Conservation (phyloP, 2,329 filamentous ascomycete genomes). For the Ophiostoma quercus region DNA sequence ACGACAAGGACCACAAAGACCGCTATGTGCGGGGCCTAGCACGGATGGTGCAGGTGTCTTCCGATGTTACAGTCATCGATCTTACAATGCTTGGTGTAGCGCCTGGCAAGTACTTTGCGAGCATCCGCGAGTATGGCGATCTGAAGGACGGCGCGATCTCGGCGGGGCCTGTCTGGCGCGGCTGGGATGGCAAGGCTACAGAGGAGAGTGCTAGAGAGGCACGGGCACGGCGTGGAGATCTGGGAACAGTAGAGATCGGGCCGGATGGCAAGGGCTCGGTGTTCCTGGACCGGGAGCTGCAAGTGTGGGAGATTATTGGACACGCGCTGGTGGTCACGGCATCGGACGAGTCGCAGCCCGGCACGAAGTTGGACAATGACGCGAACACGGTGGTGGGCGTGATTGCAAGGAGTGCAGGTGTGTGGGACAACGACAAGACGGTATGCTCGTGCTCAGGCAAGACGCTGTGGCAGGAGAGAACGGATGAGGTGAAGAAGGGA, state of each 20-base stretch:
- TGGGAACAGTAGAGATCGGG: slow-evolving; percentile 72
- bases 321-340: slow-evolving; percentile 81
- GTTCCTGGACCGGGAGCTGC: slow-evolving; percentile 75
- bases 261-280: slow-evolving; percentile 69
- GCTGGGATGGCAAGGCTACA: slow-evolving; percentile 29
- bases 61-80: slow-evolving; percentile 76
- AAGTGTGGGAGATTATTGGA: slow-evolving; percentile 95
- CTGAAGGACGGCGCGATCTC: slow-evolving; percentile 78
- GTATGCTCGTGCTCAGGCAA: slow-evolving; percentile 97
- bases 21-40: slow-evolving; percentile 75
- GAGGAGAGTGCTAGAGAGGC: slow-evolving; percentile 39
- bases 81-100: slow-evolving; percentile 77
- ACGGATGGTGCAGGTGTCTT: slow-evolving; percentile 86
- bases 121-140: slow-evolving; percentile 79
- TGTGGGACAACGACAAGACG: slow-evolving; percentile 98
- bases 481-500: slow-evolving; percentile 80
- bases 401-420: slow-evolving; percentile 90
- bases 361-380: slow-evolving; percentile 64
- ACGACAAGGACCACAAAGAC: slow-evolving; percentile 34
- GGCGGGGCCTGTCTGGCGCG: slow-evolving; percentile 77
- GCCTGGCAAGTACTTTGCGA: slow-evolving; percentile 76
- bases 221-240: slow-evolving; percentile 49
- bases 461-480: slow-evolving; percentile 95
- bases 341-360: slow-evolving; percentile 48
- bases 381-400: slow-evolving; percentile 84